Conservation (phyloP, 2,329 filamentous ascomycete species). For the Penicillium sp. region DNA sequence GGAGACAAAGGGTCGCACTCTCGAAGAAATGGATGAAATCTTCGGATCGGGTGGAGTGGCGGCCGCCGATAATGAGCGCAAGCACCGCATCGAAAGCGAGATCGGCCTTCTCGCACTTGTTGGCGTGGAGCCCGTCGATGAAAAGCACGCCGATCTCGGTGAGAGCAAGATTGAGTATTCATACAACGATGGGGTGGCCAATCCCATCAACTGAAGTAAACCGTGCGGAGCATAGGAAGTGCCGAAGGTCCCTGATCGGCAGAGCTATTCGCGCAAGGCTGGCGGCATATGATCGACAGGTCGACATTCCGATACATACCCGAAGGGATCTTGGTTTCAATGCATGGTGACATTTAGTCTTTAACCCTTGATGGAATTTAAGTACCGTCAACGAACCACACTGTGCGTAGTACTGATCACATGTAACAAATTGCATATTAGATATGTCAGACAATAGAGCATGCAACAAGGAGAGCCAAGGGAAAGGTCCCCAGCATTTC, state of each 20-base stretch:
- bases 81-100: constrained; percentile 31
- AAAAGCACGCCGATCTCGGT: constrained; percentile 10
- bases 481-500: neutral
- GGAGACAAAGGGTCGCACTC: constrained; percentile 39
- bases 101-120: constrained; percentile 33
- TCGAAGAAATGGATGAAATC: constrained; percentile 44
- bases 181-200: constrained; percentile 6
- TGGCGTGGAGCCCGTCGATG: constrained; percentile 23
- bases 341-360: neutral
- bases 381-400: neutral
- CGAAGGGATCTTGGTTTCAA: neutral
- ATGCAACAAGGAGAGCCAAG: neutral
- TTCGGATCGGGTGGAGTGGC: constrained; percentile 38
- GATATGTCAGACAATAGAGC: neutral
- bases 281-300: neutral
- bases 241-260: neutral
- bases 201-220: neutral
- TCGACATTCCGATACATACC: neutral
- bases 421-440: neutral
- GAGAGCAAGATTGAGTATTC: constrained; percentile 6
- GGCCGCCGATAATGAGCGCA: constrained; percentile 28
- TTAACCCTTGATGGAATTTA: neutral
- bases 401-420: constrained; percentile 1
- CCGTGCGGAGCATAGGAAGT: neutral
- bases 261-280: neutral